These are phyloP conservation scores for Viridothelium virens DNA, from an alignment of 495 filamentous ascomycete genomes.

Conservation along the genomic window DNA sequence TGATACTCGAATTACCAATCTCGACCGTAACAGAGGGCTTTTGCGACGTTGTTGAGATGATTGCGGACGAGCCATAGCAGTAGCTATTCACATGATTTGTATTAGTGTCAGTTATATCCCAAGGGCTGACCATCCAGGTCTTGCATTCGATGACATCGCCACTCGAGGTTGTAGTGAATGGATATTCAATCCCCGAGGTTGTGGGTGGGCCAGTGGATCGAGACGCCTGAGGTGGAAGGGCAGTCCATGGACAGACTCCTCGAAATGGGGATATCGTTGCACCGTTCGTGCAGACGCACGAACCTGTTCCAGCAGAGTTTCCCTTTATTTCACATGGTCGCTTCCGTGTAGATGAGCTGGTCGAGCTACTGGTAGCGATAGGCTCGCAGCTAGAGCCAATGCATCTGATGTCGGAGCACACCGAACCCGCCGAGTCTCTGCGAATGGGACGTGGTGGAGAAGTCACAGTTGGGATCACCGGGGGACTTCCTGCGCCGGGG, in stretches of 20 bases:
- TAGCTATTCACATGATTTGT: background rate
- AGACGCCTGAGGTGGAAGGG: background rate
- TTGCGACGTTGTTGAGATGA: background rate
- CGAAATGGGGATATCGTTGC: background rate
- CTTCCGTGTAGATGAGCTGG: background rate
- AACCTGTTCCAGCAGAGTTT: background rate
- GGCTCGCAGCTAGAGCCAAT: background rate
- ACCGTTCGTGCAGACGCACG: background rate
- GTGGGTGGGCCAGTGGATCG: background rate
- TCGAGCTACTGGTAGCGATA: background rate
- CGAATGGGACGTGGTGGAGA: background rate
- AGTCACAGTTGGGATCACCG: background rate
- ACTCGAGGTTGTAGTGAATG: background rate
- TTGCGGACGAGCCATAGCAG: background rate
- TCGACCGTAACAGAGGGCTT: background rate
- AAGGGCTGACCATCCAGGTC: background rate
- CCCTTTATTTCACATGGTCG: background rate
- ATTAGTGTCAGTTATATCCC: background rate
- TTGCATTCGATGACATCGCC: slow-evolving; percentile 1
- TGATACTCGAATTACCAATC: background rate
- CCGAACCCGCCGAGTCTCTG: background rate
- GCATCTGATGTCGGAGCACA: background rate
- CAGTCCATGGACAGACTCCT: background rate
- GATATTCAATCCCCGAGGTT: background rate
- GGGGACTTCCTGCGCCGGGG: background rate